Evolutionary conservation across 192 early-diverging fungal species (phyloP).

Genomic region (Dimargaris cristalligena): DNA sequence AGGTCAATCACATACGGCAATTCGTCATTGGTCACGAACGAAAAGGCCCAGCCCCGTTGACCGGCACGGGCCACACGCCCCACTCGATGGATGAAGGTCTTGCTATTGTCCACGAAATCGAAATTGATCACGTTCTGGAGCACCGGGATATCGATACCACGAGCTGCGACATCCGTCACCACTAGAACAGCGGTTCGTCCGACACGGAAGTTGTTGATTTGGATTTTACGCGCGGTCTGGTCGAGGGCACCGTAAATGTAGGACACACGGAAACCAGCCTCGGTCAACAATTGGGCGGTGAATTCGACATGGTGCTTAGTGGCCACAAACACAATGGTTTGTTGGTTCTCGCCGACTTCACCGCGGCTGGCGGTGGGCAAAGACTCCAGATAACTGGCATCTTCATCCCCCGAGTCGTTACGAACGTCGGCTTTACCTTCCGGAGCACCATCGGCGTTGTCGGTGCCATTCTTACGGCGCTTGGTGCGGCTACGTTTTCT

Average conservation of each 20-base stretch:
- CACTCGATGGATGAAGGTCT: constrained; percentile 94
- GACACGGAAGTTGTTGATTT: constrained; percentile 68
- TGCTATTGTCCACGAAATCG: constrained; percentile 80
- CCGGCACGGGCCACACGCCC: constrained; percentile 95
- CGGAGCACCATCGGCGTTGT: background rate
- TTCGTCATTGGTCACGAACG: constrained; percentile 74
- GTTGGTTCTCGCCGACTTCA: constrained; percentile 26
- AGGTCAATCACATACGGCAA: constrained; percentile 85
- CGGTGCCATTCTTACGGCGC: background rate
- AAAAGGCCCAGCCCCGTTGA: constrained; percentile 79
- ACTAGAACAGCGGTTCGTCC: constrained; percentile 66
- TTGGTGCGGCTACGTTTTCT: background rate
- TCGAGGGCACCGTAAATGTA: constrained; percentile 93
- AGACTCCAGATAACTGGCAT: constrained; percentile 14
- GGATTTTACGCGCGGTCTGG: constrained; percentile 73
- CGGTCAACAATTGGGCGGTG: constrained; percentile 48
- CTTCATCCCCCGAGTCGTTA: constrained; percentile 22
- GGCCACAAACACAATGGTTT: constrained; percentile 86
- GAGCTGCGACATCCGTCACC: constrained; percentile 96
- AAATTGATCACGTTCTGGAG: constrained; percentile 96
- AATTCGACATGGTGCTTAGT: constrained; percentile 99
- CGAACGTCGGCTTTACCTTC: constrained; percentile 15
- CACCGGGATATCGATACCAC: constrained; percentile 97
- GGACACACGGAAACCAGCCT: constrained; percentile 57
- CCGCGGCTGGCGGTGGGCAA: constrained; percentile 14